These are phyloP conservation scores for Fusarium mexicanum DNA, from an alignment of 2,329 filamentous ascomycete species.

Conservation along the genomic window DNA sequence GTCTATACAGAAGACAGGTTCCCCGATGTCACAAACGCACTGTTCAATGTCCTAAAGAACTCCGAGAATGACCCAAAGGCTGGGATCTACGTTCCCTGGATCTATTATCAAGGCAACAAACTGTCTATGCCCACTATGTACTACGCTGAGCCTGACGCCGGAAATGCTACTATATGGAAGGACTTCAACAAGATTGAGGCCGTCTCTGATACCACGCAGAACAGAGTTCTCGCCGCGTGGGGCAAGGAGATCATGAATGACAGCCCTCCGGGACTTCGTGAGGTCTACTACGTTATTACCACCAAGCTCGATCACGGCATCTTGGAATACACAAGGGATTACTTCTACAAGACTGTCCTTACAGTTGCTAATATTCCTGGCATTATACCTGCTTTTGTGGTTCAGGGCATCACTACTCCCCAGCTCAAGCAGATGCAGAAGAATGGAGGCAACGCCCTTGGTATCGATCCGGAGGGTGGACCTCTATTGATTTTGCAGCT, in stretches of 20 bases:
- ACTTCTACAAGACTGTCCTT: conserved; percentile 37
- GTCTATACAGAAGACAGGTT: conserved; percentile 45
- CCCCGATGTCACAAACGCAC: conserved; percentile 44
- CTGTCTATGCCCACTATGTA: conserved; percentile 44
- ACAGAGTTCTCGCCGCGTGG: not conserved
- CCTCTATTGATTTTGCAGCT: conserved; percentile 33
- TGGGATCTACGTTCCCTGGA: conserved; percentile 6
- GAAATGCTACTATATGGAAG: conserved; percentile 48
- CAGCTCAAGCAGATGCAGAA: conserved; percentile 49
- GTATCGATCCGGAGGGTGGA: conserved; percentile 39
- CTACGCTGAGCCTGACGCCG: conserved; percentile 49
- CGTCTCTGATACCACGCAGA: conserved; percentile 8
- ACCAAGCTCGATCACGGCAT: conserved; percentile 14
- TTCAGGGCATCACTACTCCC: conserved; percentile 55
- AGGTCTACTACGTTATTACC: conserved; percentile 20
- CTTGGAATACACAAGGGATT: not conserved
- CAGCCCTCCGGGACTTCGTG: conserved; percentile 1
- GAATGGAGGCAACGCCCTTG: conserved; percentile 47
- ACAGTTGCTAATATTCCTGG: conserved; percentile 34
- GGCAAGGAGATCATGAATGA: conserved; percentile 1
- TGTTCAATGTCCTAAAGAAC: conserved; percentile 39
- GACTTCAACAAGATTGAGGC: conserved; percentile 47
- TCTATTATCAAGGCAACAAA: not conserved
- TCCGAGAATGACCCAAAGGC: conserved; percentile 17
- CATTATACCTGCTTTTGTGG: conserved; percentile 42